Base-by-base conservation (phyloP, 2,329 filamentous ascomycete species). In the Neurospora sp. region DNA sequence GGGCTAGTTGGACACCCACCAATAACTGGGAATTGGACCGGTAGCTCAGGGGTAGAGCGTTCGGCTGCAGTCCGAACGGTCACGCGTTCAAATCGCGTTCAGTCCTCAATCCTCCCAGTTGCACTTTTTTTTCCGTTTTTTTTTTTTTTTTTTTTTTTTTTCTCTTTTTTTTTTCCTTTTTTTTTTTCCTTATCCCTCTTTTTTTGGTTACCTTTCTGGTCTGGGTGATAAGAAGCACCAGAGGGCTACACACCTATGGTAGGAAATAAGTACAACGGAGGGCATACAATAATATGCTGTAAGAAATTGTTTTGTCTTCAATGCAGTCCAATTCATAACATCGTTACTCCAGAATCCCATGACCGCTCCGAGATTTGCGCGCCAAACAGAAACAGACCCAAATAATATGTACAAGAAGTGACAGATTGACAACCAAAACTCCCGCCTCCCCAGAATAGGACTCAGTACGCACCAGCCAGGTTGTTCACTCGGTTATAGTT, bases 1-100 rank as follows among this genome's bases (percentile, higher is more conserved):
- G 1, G 0, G 1, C 7, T 52, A 4, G 2, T 33, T 5, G 0
- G 13, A 7, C 1, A 17, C 1, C 3, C 1, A 4, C 4, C 1
- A 1, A 36, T n/a, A 62, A 62, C 52, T 62, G 52, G 28, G 52
- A 62, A 62, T 62, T 62, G 52, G 52, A 62, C 52, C 52, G 52
- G 52, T 62, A 62, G 52, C 52, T 62, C 52, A 62, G 52, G 52
- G 52, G 52, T 62, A 58, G 43, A 46, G 43, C 43, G 43, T 46
- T 46, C 43, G 43, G 43, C 43, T 46, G 43, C 43, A 46, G 42
- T 46, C 28, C 28, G 28, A 33, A 33, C 28, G 28, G 28, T 33
- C 28, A 33, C 28, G 28, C 43, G 43, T 46, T 46, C 43, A 46
- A 46, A 23, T 46, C 43, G 43, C 43, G 43, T 46, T 46, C 43